Percentiles rank a stretch among this genome's conserved stretches.
phyloP scores from a whole-genome alignment of 2,329 filamentous ascomycete species.

The Xylariaceae sp. region DNA sequence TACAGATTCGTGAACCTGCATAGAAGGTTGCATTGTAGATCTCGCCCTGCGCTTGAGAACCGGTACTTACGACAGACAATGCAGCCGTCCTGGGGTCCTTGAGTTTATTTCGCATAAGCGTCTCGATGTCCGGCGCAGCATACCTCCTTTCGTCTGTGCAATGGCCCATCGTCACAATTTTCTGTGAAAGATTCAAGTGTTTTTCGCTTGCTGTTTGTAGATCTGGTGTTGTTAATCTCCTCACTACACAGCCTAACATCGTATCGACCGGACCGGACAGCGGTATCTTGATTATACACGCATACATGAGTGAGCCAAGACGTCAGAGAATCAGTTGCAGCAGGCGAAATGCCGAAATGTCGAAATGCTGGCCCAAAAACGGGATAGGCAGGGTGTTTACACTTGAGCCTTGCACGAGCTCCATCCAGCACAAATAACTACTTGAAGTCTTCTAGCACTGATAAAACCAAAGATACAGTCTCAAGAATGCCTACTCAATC shows the following conservation, averaged over 20 bases:
- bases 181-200: not conserved
- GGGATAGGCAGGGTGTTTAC: no score
- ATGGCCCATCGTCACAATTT: not conserved
- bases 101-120: not conserved
- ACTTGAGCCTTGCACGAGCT: no score
- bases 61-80: not conserved
- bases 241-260: not conserved
- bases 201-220: not conserved
- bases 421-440: no score
- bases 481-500: not conserved
- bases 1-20: conserved; percentile 7
- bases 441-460: not conserved
- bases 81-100: not conserved
- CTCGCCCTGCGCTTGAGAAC: conserved; percentile 4
- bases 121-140: conserved; percentile 10
- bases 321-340: not conserved
- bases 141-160: not conserved
- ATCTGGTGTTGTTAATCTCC: not conserved
- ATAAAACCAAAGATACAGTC: not conserved
- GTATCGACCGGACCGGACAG: not conserved
- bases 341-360: no score
- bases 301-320: not conserved
- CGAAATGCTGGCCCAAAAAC: no score
- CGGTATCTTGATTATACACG: not conserved
- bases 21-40: not conserved